phyloP scores from a whole-genome alignment of 2,329 filamentous ascomycete genomes.

The Trichophyton mentagrophytes region DNA sequence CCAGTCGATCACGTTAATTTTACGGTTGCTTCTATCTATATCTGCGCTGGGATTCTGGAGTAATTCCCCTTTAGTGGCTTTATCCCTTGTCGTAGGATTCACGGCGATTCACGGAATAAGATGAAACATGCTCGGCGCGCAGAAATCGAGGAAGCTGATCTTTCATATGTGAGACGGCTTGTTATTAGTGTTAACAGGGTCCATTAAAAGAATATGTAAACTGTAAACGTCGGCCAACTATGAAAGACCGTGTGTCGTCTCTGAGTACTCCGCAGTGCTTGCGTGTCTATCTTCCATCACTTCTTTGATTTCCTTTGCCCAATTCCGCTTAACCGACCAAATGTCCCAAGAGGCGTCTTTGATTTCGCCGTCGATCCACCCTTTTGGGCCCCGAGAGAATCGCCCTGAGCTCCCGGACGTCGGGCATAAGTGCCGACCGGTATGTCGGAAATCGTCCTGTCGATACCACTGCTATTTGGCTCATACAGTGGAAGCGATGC shows the following conservation, averaged over 20 bases:
- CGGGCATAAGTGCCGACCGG: conserved; percentile 17
- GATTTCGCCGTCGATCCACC: conserved; percentile 44
- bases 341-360: conserved; percentile 52
- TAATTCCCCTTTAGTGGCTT: not conserved
- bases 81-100: not conserved
- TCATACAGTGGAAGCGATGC: conserved; percentile 9
- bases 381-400: conserved; percentile 33
- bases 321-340: conserved; percentile 59
- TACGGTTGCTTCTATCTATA: not conserved
- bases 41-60: not conserved
- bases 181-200: not conserved
- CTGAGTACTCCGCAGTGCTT: not conserved
- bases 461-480: conserved; percentile 18
- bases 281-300: conserved; percentile 11
- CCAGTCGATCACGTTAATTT: not conserved
- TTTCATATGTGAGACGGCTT: not conserved
- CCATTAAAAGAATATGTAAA: not conserved
- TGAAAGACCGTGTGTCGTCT: conserved; percentile 7
- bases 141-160: not conserved
- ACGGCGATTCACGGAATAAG: not conserved
- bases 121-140: not conserved
- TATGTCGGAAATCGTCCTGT: conserved; percentile 24
- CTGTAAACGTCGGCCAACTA: not conserved
- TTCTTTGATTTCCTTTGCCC: conserved; percentile 46
- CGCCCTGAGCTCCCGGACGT: conserved; percentile 3